Evolutionary conservation across 202 grass and related monocot species (phyloP), one percentile per base, ranked within the genome.

Genomic region (Hordeum pubiflorum): DNA sequence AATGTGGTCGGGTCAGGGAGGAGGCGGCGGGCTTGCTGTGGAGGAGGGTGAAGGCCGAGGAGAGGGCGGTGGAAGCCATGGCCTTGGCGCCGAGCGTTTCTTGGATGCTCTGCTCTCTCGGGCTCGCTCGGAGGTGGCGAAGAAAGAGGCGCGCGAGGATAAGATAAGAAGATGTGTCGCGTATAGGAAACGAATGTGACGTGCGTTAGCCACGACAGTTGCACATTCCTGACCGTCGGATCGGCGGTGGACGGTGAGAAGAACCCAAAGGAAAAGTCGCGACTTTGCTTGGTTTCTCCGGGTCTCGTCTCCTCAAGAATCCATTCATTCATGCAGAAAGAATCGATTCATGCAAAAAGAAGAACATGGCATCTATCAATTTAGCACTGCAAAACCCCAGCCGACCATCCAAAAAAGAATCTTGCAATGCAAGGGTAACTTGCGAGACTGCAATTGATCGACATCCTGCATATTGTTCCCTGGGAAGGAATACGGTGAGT

Each of bases 11-110:
- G 15, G 60, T 4, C 18, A 55, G 31, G 8, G 76, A 71, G 26
- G 76, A 12, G 33, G 62, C 2, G 13, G 61, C 17, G 15, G 50
- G 22, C 26, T 2, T 10, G 54, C 7, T 11, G 84, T 46, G 34
- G 34, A 63, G 20, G 80, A 83, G 43, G 80, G 76, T 12, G 80
- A 86, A 58, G 69, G 84, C 70, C 20, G 88, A 79, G 56, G 80
- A 86, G 61, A 90, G 80, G 0, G 88, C 41, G 69, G 88, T 90
- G 88, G 84, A 86, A 60, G n/a, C 87, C 87, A 89, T 91, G 0
- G 68, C 64, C 34, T 2, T 15, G 40, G 68, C 39, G 39, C 33
- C 7, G 67, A 17, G 68, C 27, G 40, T 18, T 70, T 63, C 65
- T 54, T 17, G 11, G 63, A 18, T 23, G 73, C 57, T 34, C 21